Evolutionary conservation across 352 stramenopile species (phyloP), one percentile per base, ranked within the genome.

Genomic region (Phytophthora ramorum): DNA sequence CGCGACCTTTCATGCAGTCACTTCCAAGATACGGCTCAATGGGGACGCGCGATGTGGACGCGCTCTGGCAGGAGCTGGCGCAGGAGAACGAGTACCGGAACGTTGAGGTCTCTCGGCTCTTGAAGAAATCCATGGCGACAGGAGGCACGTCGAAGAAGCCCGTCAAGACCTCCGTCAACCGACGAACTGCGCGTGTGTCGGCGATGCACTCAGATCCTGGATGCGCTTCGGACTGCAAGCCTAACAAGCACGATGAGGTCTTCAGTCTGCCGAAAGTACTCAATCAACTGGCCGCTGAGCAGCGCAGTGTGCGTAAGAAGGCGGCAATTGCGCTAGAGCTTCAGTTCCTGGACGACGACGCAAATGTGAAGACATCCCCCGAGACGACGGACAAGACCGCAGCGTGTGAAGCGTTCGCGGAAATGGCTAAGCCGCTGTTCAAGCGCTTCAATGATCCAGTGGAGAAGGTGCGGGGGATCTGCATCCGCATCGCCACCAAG

Each of bases 371-470:
- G 6, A 24, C 17, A 35, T 58, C 8, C 28, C 22, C 45, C 1
- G 49, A 71, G 20, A n/a, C 28, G 2, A 14, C 37, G 2, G 37
- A 71, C 19, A 22, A 32, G 20, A 9, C 19, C 0, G 10, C 17
- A 52, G 41, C 55, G 6, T 43, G 14, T 8, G 51, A 58, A 1
- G 35, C 32, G 0, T 87, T 95, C 54, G 55, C 56, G 9, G 71
- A 81, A 32, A 75, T 94, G 28, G 83, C 82, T 38, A 94, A 93
- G 46, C 73, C 81, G 19, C 63, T 96, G 10, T 92, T 96, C 62
- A 92, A 89, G 64, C 83, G 86, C 24, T 93, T 96, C 51, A 93
- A 92, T 49, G 87, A 94, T 60, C 81, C 81, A 7, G 61, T 93
- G 7, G 87, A 96, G 37, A 93, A 91, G 45, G 83, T 94, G 13